Conservation (phyloP, 805 yeast species). For the Metschnikowia lunata region DNA sequence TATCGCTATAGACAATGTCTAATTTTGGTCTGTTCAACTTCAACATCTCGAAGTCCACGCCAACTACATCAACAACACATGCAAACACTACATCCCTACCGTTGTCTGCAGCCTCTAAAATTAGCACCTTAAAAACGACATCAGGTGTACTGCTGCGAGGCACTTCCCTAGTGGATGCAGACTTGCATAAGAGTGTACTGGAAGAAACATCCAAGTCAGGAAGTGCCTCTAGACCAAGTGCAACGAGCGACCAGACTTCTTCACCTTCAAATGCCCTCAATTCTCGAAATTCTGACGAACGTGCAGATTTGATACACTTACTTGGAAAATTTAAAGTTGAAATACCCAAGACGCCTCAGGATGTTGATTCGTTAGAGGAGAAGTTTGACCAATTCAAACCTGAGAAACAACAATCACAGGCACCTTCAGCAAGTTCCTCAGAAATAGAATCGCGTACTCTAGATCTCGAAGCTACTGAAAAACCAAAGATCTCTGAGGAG, state of each 20-base stretch:
- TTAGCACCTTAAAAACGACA: slow-evolving; percentile 1
- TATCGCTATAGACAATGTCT: not conserved
- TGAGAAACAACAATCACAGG: not conserved
- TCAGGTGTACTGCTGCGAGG: not conserved
- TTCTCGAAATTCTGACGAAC: slow-evolving; percentile 1
- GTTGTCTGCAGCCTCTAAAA: slow-evolving; percentile 11
- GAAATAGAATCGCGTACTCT: too few species aligned
- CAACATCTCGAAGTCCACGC: slow-evolving; percentile 35
- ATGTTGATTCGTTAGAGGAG: slow-evolving; percentile 12
- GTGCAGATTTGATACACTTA: slow-evolving; percentile 8
- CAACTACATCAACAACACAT: slow-evolving; percentile 41
- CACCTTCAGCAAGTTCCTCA: too few species aligned
- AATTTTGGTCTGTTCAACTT: slow-evolving; percentile 15
- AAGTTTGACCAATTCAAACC: slow-evolving; percentile 8
- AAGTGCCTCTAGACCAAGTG: slow-evolving; percentile 1
- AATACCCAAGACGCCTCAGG: slow-evolving; percentile 1
- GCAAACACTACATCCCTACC: slow-evolving; percentile 23
- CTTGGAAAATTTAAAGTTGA: slow-evolving; percentile 11
- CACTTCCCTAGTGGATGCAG: not conserved
- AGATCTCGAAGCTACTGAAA: too few species aligned
- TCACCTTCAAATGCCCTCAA: slow-evolving; percentile 12
- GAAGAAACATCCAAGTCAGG: slow-evolving; percentile 8
- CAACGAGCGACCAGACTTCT: slow-evolving; percentile 12
- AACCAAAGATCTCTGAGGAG: too few species aligned
- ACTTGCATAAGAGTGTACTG: not conserved